Evolutionary conservation across 192 early-diverging fungal species (phyloP).

Genomic region (Podila minutissima): DNA sequence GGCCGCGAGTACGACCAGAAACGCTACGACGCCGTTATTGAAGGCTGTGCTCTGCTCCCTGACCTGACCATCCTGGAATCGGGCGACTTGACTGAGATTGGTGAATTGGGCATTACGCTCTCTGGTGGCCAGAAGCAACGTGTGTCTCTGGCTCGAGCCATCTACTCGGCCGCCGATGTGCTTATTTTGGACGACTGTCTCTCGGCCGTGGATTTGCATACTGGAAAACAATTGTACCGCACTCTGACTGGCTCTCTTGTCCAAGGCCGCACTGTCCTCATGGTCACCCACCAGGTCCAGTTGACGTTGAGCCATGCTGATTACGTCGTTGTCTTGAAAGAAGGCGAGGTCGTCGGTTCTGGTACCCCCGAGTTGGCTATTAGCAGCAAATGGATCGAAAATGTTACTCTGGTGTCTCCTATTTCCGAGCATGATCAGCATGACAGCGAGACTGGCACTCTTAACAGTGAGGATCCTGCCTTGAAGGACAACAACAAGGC

Average conservation of each 20-base stretch:
- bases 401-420: constrained; percentile 20
- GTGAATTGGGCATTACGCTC: constrained; percentile 86
- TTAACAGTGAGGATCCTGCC: constrained; percentile 52
- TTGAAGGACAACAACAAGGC: constrained; percentile 43
- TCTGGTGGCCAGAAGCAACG: constrained; percentile 92
- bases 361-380: constrained; percentile 62
- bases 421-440: constrained; percentile 8
- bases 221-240: constrained; percentile 83
- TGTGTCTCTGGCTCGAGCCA: constrained; percentile 86
- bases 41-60: constrained; percentile 83
- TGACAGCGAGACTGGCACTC: constrained; percentile 35
- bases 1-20: constrained; percentile 75
- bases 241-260: constrained; percentile 82
- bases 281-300: constrained; percentile 90
- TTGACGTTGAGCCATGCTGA: constrained; percentile 66
- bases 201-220: constrained; percentile 95
- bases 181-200: constrained; percentile 90
- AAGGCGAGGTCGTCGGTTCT: constrained; percentile 63
- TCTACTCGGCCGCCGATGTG: constrained; percentile 75
- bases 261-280: constrained; percentile 79
- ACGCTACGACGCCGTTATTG: constrained; percentile 83
- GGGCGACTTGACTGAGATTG: constrained; percentile 94
- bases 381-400: constrained; percentile 54
- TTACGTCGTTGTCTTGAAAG: constrained; percentile 67
- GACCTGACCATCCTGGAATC: constrained; percentile 87